Evolutionary conservation across 495 filamentous ascomycete genomes (phyloP), one percentile per base, ranked within the genome.

Genomic region (Aspergillus ostianus): DNA sequence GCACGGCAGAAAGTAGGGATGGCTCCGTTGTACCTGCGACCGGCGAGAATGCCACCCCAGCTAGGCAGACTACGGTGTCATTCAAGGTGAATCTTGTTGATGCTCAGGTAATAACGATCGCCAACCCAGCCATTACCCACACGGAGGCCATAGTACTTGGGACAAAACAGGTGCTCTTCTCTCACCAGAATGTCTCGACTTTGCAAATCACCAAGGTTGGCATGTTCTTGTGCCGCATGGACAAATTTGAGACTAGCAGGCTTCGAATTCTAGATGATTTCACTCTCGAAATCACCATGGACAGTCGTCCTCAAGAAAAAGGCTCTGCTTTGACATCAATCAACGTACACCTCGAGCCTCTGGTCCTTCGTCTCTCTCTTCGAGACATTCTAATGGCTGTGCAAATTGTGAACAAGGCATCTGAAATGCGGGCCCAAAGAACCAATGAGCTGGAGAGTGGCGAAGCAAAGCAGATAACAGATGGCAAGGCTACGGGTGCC

Each of bases 221-320:
- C 57, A 98, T 98, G 93, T 98, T 97, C 73, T 78, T 98, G 41
- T 98, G 94, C 69, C 90, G 94, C 27, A 98, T 98, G 95, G 94
- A 98, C 68, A 89, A 89, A 61, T 96, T 96, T 62, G 93, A 96
- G 56, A 90, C 87, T 18, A 89, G 85, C 53, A 82, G 90, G 41
- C 83, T 97, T 46, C 87, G 95, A 21, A 96, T 98, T 63, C 81
- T 98, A 21, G 94, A 98, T 68, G 91, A 98, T 68, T 98, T 98
- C 72, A 96, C 92, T 8, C 69, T 98, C 30, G 89, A 92, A 60
- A 80, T 96, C 63, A 93, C 92, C 3, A 84, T 97, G 80, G 92
- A 98, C 66, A 94, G 82, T 66, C 79, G 85, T 50, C 70, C 82
- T 1, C 82, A 87, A 71, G 86, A 85, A 36, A 87, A 84, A 47